phyloP scores from a whole-genome alignment of 129 eudicot genomes.

The Flaveria sonorensis region DNA sequence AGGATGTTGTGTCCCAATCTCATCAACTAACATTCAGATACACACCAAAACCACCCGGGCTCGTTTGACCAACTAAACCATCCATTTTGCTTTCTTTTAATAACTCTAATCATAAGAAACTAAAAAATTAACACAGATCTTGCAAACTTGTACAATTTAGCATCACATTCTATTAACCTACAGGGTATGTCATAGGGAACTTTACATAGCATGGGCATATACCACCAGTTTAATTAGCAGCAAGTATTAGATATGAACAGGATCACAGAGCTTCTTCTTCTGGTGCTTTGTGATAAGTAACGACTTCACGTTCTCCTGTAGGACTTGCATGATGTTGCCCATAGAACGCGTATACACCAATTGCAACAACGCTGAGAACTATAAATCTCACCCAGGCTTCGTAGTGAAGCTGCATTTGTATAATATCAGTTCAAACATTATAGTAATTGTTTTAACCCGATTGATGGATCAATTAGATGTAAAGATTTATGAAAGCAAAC shows the following conservation, averaged over 20 bases:
- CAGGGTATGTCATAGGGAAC: not conserved
- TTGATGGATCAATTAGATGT: not conserved
- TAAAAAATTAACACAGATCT: conserved; percentile 14
- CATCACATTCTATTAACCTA: conserved; percentile 15
- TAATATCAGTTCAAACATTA: conserved; percentile 20
- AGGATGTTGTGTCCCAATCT: too few relatives aligned
- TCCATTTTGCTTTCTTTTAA: not conserved
- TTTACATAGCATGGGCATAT: conserved; percentile 1
- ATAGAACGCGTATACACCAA: conserved; percentile 75
- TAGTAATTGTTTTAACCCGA: not conserved
- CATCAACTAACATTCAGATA: too few relatives aligned
- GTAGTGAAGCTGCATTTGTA: conserved; percentile 74
- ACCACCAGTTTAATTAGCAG: conserved; percentile 1
- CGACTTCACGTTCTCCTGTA: conserved; percentile 54
- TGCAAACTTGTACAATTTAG: conserved; percentile 4
- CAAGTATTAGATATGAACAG: conserved; percentile 1
- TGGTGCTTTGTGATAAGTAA: conserved; percentile 64
- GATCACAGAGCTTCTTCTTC: conserved; percentile 50
- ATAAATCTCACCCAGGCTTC: conserved; percentile 96
- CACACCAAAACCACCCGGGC: too few relatives aligned
- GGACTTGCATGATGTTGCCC: conserved; percentile 88
- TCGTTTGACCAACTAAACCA: too few relatives aligned
- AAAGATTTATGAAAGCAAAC: conserved; percentile 40
- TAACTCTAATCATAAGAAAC: not conserved
- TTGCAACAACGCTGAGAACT: conserved; percentile 57